Evolutionary conservation across 441 rosid genomes (phyloP).

Genomic region (Capsella rubella): DNA sequence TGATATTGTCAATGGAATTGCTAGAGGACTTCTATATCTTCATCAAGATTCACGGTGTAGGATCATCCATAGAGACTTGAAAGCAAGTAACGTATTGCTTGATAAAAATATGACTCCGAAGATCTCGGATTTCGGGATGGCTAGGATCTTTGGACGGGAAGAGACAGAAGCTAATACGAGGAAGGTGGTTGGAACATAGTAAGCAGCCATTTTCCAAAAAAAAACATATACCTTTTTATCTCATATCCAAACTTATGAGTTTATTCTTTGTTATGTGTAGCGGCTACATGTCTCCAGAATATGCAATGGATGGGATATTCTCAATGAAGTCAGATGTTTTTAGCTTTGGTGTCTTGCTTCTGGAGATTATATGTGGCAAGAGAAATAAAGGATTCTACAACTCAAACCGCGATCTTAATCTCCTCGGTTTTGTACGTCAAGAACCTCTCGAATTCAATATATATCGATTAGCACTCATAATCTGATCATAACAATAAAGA

Average conservation of each 20-base stretch:
- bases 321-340: constrained; percentile 52
- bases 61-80: constrained; percentile 3
- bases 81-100: constrained; percentile 14
- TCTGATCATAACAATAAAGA: not conserved
- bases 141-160: not conserved
- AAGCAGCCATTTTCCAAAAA: not conserved
- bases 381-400: not conserved
- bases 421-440: not conserved
- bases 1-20: too few species aligned
- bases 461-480: not conserved
- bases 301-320: constrained; percentile 48
- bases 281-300: constrained; percentile 54
- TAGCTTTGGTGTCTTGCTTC: constrained; percentile 37
- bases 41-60: constrained; percentile 13
- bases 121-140: not conserved
- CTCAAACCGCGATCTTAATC: not conserved
- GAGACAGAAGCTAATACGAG: not conserved
- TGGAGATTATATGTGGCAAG: not conserved
- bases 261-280: not conserved
- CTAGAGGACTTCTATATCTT: constrained; percentile 12
- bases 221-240: not conserved
- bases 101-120: constrained; percentile 2
- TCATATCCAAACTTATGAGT: not conserved
- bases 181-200: constrained; percentile 14
- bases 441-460: not conserved